Percentiles rank a stretch among this genome's conserved stretches.
Conservation (phyloP, 2,329 filamentous ascomycete species). For the Fusarium fujikuroi region DNA sequence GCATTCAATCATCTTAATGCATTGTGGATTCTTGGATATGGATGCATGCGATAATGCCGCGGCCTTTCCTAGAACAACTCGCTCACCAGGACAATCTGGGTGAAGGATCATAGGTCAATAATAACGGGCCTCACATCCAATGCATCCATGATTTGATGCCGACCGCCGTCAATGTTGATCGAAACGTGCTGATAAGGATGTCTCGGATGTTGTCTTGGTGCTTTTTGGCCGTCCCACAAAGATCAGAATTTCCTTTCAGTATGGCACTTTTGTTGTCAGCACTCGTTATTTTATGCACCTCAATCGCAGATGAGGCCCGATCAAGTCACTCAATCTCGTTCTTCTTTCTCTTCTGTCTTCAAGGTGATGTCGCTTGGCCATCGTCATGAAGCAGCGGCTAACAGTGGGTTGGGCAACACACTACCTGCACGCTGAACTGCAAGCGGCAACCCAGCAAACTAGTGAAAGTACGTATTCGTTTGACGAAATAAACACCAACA, state of each 20-base stretch:
- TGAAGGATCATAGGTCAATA: conserved; percentile 1
- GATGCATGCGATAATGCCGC: background rate
- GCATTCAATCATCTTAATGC: background rate
- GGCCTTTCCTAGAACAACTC: background rate
- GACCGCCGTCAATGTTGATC: background rate
- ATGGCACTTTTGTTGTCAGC: conserved; percentile 16
- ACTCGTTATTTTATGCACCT: conserved; percentile 2
- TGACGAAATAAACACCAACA: conserved; percentile 1
- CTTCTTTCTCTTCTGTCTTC: conserved; percentile 3
- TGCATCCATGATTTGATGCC: conserved; percentile 1
- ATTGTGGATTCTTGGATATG: background rate
- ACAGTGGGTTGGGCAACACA: conserved; percentile 26
- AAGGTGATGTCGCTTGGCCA: conserved; percentile 20
- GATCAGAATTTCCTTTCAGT: background rate
- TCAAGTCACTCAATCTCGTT: conserved; percentile 6
- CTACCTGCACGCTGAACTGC: conserved; percentile 10
- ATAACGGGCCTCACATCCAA: conserved; percentile 4
- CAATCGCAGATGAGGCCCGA: conserved; percentile 22
- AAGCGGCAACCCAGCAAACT: conserved; percentile 19
- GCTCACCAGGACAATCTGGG: background rate
- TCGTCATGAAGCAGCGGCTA: conserved; percentile 39
- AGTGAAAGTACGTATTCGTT: conserved; percentile 3
- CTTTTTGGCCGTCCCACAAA: conserved; percentile 1
- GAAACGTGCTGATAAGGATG: conserved; percentile 8
- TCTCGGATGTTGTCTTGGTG: conserved; percentile 17